Base-by-base conservation (phyloP, 164 flowering plant genomes). In the Vitis vinifera region DNA sequence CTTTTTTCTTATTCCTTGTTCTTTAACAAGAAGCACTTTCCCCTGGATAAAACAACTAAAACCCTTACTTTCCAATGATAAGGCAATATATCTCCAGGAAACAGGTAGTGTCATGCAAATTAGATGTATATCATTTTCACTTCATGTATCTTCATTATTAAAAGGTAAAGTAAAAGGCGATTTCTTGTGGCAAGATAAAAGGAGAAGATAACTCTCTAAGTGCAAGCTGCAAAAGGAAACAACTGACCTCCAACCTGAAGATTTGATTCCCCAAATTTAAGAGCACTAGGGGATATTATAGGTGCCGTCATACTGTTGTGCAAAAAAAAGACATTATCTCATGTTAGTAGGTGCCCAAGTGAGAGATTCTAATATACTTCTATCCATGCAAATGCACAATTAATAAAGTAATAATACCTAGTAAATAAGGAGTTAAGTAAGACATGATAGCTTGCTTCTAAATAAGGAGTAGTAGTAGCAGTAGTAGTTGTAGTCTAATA, bases 291-390 rank as follows among this genome's bases (percentile, higher is more conserved):
- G 55, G 94, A 93, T 76, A 95, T 91, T 55, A 71, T 55, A 50
- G 99, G 99, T 59, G 98, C 96, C 31, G 99, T 95, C 92, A 91
- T 91, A 67, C 99, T 95, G 88, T 73, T 16, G 57, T 23, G 27
- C 56, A 70, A 29, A 73, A 74, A 65, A 15, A 63, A 30, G 51
- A 29, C 14, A 51, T 14, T 1, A 67, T 31, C 65, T 30, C 52
- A 69, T 31, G 27, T 23, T 62, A 10, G 49, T 67, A 44, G 10
- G 10, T 13, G 66, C 29, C 63, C 10, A 48, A 31, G 15, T 27
- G 47, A 37, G 44, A 64, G 23, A 52, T 3, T 51, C 9, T 57
- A 29, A 65, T 64, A 69, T 59, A 52, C 58, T 16, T 13, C 11
- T 65, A 64, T 63, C 8, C 16, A 48, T 55, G 61, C 55, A 47